Evolutionary conservation across 2,329 filamentous ascomycete species (phyloP).

Genomic region (Bisporella sp.): DNA sequence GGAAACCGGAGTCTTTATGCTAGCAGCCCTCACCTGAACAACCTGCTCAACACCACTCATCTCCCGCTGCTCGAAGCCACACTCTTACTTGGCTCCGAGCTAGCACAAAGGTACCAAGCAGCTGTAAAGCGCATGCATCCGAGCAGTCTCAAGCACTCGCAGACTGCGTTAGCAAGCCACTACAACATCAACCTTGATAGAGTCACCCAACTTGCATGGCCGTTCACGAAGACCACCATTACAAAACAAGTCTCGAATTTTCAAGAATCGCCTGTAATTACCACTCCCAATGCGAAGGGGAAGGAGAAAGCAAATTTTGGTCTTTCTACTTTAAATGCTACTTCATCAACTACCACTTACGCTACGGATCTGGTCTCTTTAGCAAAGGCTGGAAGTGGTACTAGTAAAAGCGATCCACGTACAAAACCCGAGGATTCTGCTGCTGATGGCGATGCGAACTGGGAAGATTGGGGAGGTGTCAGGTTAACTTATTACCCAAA

Average conservation of each 20-base stretch:
- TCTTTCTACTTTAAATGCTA: slow-evolving; percentile 26
- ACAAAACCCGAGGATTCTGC: slow-evolving; percentile 21
- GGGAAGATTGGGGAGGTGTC: slow-evolving; percentile 76
- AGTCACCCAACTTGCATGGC: slow-evolving; percentile 74
- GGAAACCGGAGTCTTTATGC: slow-evolving; percentile 95
- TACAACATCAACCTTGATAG: slow-evolving; percentile 75
- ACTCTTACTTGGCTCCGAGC: slow-evolving; percentile 72
- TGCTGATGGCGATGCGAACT: slow-evolving; percentile 36
- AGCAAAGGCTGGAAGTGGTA: slow-evolving; percentile 46
- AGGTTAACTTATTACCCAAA: slow-evolving; percentile 69
- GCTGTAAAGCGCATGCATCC: slow-evolving; percentile 70
- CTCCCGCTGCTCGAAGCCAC: slow-evolving; percentile 70
- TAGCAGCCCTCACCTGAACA: slow-evolving; percentile 84
- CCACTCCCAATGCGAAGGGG: slow-evolving; percentile 56
- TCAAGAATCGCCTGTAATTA: slow-evolving; percentile 40
- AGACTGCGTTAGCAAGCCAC: slow-evolving; percentile 70
- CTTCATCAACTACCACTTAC: slow-evolving; percentile 50
- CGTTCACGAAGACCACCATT: slow-evolving; percentile 69
- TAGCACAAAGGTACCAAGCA: slow-evolving; percentile 89
- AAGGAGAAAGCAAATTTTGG: slow-evolving; percentile 60
- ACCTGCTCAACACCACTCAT: slow-evolving; percentile 82
- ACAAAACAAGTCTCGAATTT: slow-evolving; percentile 38
- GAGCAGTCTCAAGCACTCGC: slow-evolving; percentile 53
- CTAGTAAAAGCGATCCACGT: slow-evolving; percentile 25
- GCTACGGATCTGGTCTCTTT: slow-evolving; percentile 81